These are phyloP conservation scores for Amniculicola lignicola DNA, from an alignment of 495 filamentous ascomycete genomes.

Conservation along the genomic window DNA sequence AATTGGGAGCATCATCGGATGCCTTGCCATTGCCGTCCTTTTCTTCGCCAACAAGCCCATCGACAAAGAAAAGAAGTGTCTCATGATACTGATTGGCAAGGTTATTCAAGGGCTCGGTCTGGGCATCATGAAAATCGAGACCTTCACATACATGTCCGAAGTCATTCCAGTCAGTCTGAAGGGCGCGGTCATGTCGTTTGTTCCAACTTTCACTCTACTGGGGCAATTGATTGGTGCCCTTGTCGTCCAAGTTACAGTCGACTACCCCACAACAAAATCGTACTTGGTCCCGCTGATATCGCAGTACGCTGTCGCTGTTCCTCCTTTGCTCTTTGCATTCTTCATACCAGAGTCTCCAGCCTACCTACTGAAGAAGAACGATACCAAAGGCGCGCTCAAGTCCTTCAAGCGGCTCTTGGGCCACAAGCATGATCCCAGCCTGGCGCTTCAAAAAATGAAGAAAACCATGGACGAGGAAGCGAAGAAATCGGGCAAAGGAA, in stretches of 20 bases:
- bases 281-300: conserved; percentile 20
- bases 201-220: conserved; percentile 19
- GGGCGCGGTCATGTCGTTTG: conserved; percentile 9
- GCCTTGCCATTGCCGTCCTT: neutral
- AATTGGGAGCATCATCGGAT: conserved; percentile 5
- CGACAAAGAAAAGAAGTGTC: neutral
- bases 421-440: conserved; percentile 6
- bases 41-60: conserved; percentile 10
- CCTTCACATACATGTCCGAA: conserved; percentile 24
- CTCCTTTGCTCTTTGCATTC: conserved; percentile 10
- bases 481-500: conserved; percentile 3
- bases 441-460: neutral
- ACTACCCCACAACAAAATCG: neutral
- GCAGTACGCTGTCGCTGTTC: conserved; percentile 3
- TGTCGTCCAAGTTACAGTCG: neutral
- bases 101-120: conserved; percentile 10
- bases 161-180: conserved; percentile 5
- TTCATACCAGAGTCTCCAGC: conserved; percentile 15
- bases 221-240: conserved; percentile 21
- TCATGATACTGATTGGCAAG: conserved; percentile 17
- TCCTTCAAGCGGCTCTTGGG: conserved; percentile 15
- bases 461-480: conserved; percentile 9
- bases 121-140: conserved; percentile 20
- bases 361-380: conserved; percentile 8
- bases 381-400: conserved; percentile 1